A percentile compares a stretch with the other conserved stretches of the same genome.
These are phyloP conservation scores for Gonapodya prolifera DNA, from an alignment of 192 early-diverging fungal genomes.

Conservation along the genomic window DNA sequence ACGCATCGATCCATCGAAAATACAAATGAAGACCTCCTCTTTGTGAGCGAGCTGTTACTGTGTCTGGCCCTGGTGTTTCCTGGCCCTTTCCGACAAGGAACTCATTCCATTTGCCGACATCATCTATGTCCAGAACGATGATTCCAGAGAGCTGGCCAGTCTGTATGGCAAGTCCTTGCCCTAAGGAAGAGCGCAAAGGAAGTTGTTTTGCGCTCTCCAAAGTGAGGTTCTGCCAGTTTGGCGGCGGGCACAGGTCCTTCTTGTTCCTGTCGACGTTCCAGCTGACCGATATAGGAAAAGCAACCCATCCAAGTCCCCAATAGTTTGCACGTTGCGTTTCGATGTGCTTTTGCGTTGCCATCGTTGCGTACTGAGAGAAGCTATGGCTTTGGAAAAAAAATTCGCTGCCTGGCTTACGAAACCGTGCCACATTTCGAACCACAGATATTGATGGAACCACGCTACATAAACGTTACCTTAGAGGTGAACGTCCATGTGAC, in stretches of 20 bases:
- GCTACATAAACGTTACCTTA: no score
- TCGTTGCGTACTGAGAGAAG: no score
- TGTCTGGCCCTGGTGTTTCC: background rate
- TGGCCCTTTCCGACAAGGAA: background rate
- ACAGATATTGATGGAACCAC: no score
- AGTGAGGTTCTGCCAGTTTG: background rate
- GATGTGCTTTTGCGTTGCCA: no score
- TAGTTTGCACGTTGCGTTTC: background rate
- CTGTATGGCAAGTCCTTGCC: background rate
- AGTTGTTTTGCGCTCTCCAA: background rate
- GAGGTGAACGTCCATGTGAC: no score
- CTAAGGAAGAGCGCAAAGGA: background rate
- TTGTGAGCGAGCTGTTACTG: background rate
- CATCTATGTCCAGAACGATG: background rate
- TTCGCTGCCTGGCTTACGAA: no score
- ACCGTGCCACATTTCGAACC: no score
- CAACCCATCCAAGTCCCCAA: background rate
- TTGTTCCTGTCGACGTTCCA: background rate
- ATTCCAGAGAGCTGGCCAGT: background rate
- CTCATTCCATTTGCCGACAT: background rate
- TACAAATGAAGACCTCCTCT: background rate
- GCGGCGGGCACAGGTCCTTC: background rate
- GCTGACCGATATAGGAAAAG: background rate
- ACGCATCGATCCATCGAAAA: background rate
- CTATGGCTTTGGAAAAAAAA: no score